Conservation (phyloP, 73 alveolate species). For the Symbiodinium pilosum region DNA sequence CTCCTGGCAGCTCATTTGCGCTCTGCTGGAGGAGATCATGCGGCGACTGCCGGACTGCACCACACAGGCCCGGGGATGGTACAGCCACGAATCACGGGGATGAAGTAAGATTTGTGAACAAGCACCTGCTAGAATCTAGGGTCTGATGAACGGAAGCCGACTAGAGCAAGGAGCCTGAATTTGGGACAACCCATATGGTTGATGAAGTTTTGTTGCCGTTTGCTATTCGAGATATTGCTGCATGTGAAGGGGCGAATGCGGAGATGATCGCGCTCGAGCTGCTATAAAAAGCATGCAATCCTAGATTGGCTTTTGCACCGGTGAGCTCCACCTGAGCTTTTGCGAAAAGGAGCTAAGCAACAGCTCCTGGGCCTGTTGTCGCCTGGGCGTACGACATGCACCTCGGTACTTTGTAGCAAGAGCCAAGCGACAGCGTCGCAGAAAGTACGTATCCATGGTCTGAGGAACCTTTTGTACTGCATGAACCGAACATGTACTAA, state of each 20-base stretch:
- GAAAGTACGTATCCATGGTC: no score
- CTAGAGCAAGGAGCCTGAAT: neutral
- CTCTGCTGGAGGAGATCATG: slow-evolving; percentile 66
- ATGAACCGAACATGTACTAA: no score
- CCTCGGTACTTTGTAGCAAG: no score
- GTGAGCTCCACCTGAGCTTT: no score
- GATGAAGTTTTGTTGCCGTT: no score
- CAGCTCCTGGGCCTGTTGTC: slow-evolving; percentile 93
- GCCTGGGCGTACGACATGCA: slow-evolving; percentile 74
- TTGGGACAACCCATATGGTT: neutral
- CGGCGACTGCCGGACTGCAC: slow-evolving; percentile 70
- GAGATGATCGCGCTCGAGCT: no score
- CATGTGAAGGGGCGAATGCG: neutral
- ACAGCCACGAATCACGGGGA: no score
- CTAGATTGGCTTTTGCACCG: no score
- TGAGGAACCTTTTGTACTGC: no score
- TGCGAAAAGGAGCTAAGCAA: slow-evolving; percentile 88
- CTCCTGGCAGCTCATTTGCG: slow-evolving; percentile 81
- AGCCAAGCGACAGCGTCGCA: no score
- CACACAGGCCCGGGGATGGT: slow-evolving; percentile 33
- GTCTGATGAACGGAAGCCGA: neutral
- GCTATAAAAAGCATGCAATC: no score
- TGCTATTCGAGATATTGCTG: neutral
- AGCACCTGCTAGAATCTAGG: neutral
- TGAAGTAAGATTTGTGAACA: no score